A percentile compares a stretch with the other conserved stretches of the same genome.
These are phyloP conservation scores for Beauveria varroae DNA, from an alignment of 2,329 filamentous ascomycete species.

Conservation along the genomic window DNA sequence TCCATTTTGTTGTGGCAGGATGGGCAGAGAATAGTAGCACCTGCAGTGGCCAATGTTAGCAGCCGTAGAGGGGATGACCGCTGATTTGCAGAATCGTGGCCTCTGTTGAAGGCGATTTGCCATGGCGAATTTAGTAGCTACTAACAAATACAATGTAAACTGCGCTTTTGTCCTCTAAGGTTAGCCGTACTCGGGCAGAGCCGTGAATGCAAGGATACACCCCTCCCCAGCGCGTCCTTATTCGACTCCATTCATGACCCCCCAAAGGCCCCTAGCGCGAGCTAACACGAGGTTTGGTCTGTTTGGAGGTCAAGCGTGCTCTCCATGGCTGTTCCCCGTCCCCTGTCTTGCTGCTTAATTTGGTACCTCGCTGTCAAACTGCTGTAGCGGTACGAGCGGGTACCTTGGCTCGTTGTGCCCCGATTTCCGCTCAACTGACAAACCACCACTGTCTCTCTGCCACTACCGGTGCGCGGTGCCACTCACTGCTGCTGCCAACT, in stretches of 20 bases:
- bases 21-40: no score
- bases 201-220: neutral
- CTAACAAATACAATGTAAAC: neutral
- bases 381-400: neutral
- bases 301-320: no score
- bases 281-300: slow-evolving; percentile 7
- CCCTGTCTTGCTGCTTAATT: slow-evolving; percentile 4
- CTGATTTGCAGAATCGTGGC: neutral
- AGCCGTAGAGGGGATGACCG: neutral
- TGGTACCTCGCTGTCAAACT: neutral
- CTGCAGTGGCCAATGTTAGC: neutral
- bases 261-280: neutral
- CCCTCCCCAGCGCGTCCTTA: neutral
- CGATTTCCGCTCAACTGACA: neutral
- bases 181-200: slow-evolving; percentile 6
- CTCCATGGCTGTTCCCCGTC: neutral
- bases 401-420: neutral
- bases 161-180: neutral
- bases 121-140: neutral
- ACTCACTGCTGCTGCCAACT: neutral
- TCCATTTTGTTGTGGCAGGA: neutral
- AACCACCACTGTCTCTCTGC: neutral
- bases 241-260: neutral
- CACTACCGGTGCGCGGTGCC: no score
- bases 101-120: neutral